These are phyloP conservation scores for Schizonepeta tenuifolia DNA, from an alignment of 257 asterid species.

Conservation along the genomic window DNA sequence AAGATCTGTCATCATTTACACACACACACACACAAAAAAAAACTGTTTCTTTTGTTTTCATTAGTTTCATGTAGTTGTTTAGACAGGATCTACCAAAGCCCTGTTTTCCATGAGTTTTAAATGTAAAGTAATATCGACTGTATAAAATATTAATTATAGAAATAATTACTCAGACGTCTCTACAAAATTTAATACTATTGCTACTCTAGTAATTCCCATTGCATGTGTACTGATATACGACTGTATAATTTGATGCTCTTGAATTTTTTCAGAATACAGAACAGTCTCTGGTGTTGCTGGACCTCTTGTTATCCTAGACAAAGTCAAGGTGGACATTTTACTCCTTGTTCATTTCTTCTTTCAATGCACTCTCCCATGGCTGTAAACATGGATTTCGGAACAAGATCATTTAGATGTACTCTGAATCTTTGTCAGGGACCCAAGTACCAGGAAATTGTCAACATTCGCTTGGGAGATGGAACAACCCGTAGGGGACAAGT, in stretches of 20 bases:
- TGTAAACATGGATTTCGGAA: not conserved
- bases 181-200: not conserved
- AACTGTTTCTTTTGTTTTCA: not conserved
- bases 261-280: constrained; percentile 65
- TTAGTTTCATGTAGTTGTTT: not conserved
- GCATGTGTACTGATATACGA: not conserved
- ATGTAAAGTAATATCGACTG: not conserved
- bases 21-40: no score
- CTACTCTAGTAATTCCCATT: not conserved
- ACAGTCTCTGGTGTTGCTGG: constrained; percentile 98
- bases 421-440: constrained; percentile 62
- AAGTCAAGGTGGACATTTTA: constrained; percentile 73
- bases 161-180: not conserved
- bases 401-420: no score
- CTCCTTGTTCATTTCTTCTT: constrained; percentile 14
- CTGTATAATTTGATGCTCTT: constrained; percentile 11
- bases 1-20: not conserved
- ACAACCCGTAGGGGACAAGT: constrained; percentile 94
- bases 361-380: constrained; percentile 8
- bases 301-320: constrained; percentile 90
- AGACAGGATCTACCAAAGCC: not conserved
- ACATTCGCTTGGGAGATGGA: constrained; percentile 95
- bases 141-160: not conserved
- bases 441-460: constrained; percentile 92
- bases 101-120: constrained; percentile 18